Conservation (phyloP, 2,329 filamentous ascomycete genomes). For the Monilinia aucupariae region DNA sequence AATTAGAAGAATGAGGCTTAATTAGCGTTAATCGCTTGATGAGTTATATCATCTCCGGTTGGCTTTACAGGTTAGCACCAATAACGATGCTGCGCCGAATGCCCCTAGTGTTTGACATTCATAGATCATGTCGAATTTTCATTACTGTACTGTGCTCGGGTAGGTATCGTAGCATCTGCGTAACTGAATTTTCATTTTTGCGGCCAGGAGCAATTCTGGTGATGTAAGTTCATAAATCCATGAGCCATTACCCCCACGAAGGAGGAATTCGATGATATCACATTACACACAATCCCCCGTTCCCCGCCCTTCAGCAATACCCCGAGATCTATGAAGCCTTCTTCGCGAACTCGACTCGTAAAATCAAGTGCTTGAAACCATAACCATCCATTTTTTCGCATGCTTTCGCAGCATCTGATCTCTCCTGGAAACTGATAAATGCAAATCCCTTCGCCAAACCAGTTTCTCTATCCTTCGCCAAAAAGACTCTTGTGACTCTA, state of each 20-base stretch:
- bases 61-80: no score
- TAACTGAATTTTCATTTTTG: slow-evolving; percentile 5
- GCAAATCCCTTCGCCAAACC: slow-evolving; percentile 96
- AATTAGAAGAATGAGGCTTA: no score
- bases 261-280: slow-evolving; percentile 7
- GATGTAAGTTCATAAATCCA: slow-evolving; percentile 3
- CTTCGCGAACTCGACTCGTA: slow-evolving; percentile 85
- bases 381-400: slow-evolving; percentile 98
- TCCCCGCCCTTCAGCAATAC: slow-evolving; percentile 1
- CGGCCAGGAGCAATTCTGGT: background rate
- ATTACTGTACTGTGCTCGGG: background rate
- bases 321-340: slow-evolving; percentile 43
- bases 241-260: background rate
- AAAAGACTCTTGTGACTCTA: slow-evolving; percentile 92
- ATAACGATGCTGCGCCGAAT: no score
- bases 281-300: slow-evolving; percentile 14
- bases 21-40: no score
- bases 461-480: slow-evolving; percentile 96
- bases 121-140: background rate
- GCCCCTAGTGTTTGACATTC: background rate
- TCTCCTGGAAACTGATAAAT: slow-evolving; percentile 94
- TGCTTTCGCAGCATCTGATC: slow-evolving; percentile 82
- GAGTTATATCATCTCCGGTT: no score
- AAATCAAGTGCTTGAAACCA: slow-evolving; percentile 81
- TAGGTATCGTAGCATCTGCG: background rate